Base-by-base conservation (phyloP, 1,284 basidiomycete genomes). In the Bondarzewia mesenterica region DNA sequence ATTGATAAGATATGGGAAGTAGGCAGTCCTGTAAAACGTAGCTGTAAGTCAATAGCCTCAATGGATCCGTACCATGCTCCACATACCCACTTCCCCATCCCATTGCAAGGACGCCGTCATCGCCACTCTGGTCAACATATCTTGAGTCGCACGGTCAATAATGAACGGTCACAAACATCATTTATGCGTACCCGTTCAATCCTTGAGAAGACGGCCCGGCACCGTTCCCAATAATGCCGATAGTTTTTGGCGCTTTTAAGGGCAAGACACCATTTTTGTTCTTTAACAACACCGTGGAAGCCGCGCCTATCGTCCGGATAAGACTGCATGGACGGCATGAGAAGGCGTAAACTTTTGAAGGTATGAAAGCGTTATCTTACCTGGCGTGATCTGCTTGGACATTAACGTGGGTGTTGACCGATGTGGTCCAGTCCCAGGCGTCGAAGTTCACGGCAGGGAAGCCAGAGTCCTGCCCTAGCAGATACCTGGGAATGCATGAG, bases 221-320 rank as follows among this genome's bases (percentile, higher is more conserved):
- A 48, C 79, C 83, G 48, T 73, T 76, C 4, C 84, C 85, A 47
- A 86, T 72, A 20, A 88, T 66, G 0, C 69, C 80, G 44, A 87
- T 72, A 4, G 67, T 69, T 53, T 66, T 66, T 0, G 76, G 75
- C 16, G 64, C 66, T 1, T 66, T 68, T n/a, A 89, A 64, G 2
- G 87, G 87, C 1, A 91, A 67, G 1, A 69, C 65, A 3, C 65
- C 63, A 38, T 73, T 69, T 1, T 58, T 60, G 62, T 91, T 91
- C 69, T 90, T 90, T 44, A 91, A 71, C 21, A 93, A 67, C 6
- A 90, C 80, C 1, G 80, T 83, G 0, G 81, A 82, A 0, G 84
- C 80, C 1, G 74, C 75, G n/a, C 78, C 85, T 36, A 89, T 80
- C 43, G 77, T 68, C 8, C 82, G 75, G 36, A 87, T 82, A 12